Evolutionary conservation across 768 basidiomycete species (phyloP), one percentile per base, ranked within the genome.

Genomic region (Boletus speciosus): DNA sequence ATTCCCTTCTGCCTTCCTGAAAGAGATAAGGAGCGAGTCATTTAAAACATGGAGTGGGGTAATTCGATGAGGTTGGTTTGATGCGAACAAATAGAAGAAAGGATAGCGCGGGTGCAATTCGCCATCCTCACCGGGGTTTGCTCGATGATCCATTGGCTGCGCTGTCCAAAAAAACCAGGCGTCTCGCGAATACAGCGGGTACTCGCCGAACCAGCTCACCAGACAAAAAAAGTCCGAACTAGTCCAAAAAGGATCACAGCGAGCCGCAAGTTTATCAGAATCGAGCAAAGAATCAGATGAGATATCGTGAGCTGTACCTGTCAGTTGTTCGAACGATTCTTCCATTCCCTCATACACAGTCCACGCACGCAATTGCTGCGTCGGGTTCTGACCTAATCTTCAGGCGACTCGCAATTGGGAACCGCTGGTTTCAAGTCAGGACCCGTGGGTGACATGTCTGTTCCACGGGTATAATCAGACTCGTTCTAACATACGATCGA

Each of bases 191-290:
- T 9, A 12, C 10, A 38, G 8, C 25, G 16, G n/a, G 35, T 16
- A 7, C 50, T 23, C 4, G 6, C n/a, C 50, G 45, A 63, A 44
- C 62, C 51, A 50, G 62, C 25, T 55, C 59, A 25, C 16, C 11
- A 27, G 38, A 25, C 11, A 5, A 16, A 15, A 16, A 15, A 19
- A n/a, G 21, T 10, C 27, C 12, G 27, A 49, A 34, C n/a, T 5
- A 31, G 14, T 8, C 59, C 54, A 27, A 53, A 50, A 49, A 42
- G 2, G 32, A 37, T 15, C 37, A 49, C 29, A n/a, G 8, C 35
- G 21, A 49, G 39, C 31, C n/a, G 10, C 19, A 36, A 23, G 48
- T 16, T 39, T 27, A 56, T 53, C 55, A 49, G 43, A 14, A 8
- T 21, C 21, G 16, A 38, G 51, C 14, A 19, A 46, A 5, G n/a